These are phyloP conservation scores for Stachybotrys echinatus DNA, from an alignment of 2,329 filamentous ascomycete species.

Conservation along the genomic window DNA sequence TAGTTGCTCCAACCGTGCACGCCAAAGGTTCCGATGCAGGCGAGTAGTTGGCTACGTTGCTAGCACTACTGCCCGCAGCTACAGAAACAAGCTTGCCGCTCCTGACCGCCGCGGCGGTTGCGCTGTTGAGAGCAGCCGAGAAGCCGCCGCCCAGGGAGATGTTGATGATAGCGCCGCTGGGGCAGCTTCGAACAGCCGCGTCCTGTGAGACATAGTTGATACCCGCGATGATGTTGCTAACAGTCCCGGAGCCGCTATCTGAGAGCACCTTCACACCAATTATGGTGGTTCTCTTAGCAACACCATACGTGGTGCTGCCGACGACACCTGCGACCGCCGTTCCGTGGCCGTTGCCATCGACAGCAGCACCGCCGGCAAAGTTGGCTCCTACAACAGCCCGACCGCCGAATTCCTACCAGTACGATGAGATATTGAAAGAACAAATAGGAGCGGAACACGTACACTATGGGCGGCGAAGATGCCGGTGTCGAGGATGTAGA, in stretches of 20 bases:
- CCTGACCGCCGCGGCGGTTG: conserved; percentile 33
- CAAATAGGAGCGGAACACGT: conserved; percentile 11
- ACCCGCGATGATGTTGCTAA: conserved; percentile 31
- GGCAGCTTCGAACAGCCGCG: conserved; percentile 19
- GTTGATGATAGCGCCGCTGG: conserved; percentile 39
- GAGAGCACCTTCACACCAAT: conserved; percentile 37
- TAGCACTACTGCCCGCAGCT: conserved; percentile 40
- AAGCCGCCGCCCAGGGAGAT: conserved; percentile 43
- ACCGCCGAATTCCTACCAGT: conserved; percentile 25
- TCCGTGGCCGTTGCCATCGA: conserved; percentile 32
- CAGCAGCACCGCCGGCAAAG: conserved; percentile 11
- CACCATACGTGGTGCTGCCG: conserved; percentile 31
- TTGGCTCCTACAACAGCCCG: conserved; percentile 21
- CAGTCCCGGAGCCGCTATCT: conserved; percentile 24
- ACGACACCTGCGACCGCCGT: conserved; percentile 35
- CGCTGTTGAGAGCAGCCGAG: conserved; percentile 39
- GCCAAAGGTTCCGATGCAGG: conserved; percentile 13
- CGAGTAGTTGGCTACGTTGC: conserved; percentile 8
- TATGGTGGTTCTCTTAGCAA: conserved; percentile 30
- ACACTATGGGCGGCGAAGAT: conserved; percentile 25
- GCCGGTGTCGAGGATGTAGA: conserved; percentile 39
- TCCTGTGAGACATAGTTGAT: conserved; percentile 32
- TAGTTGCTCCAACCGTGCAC: conserved; percentile 13
- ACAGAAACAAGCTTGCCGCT: conserved; percentile 43
- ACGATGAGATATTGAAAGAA: not conserved